These are phyloP conservation scores for Chalciporus piperatoides DNA, from an alignment of 1,284 basidiomycete species.

Conservation along the genomic window DNA sequence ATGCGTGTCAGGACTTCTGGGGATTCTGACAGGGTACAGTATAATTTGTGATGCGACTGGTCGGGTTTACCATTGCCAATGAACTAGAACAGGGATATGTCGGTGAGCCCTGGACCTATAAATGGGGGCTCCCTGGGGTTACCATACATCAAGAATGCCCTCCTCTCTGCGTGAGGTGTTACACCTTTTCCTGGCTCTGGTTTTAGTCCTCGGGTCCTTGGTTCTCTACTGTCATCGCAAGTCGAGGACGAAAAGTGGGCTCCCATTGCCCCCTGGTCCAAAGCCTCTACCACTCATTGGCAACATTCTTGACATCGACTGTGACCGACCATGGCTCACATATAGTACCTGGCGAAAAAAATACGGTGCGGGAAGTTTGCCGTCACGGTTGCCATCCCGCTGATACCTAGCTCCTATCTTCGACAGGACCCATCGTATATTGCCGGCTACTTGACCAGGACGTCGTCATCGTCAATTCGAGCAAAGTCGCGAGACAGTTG, in stretches of 20 bases:
- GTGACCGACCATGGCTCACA: conserved; percentile 39
- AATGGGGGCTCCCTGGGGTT: conserved; percentile 2
- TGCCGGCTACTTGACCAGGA: conserved; percentile 26
- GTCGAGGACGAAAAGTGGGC: conserved; percentile 5
- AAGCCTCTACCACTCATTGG: conserved; percentile 33
- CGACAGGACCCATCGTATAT: conserved; percentile 28
- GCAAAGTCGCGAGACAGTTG: conserved; percentile 25
- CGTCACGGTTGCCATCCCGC: not conserved
- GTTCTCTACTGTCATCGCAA: conserved; percentile 5
- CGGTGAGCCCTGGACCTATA: conserved; percentile 16
- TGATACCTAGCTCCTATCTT: not conserved
- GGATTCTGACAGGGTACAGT: conserved; percentile 7
- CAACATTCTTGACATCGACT: conserved; percentile 45
- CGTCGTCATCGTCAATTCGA: conserved; percentile 30
- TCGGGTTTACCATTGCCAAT: conserved; percentile 1
- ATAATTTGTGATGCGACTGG: conserved; percentile 13
- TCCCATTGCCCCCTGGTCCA: conserved; percentile 35
- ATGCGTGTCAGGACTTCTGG: conserved; percentile 14
- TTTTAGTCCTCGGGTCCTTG: conserved; percentile 13
- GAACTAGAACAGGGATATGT: conserved; percentile 17
- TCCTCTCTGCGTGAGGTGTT: conserved; percentile 4
- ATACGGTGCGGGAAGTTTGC: conserved; percentile 20
- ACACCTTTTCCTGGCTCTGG: conserved; percentile 9
- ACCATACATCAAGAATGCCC: conserved; percentile 15
- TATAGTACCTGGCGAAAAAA: conserved; percentile 28